Evolutionary conservation across 345 rosid genomes (phyloP).

Genomic region (Mallotus nudiflorus): DNA sequence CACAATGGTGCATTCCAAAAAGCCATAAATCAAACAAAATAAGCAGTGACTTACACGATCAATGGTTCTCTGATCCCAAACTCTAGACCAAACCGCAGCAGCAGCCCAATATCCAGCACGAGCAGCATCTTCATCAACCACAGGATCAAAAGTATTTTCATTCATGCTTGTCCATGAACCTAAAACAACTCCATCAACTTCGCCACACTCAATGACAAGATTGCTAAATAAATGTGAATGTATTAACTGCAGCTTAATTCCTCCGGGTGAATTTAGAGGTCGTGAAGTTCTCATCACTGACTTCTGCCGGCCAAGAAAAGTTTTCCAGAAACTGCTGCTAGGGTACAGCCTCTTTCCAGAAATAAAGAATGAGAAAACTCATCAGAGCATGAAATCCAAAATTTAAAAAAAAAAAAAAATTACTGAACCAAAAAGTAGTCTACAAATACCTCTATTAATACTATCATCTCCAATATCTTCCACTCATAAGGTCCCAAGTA

Average conservation of each 20-base stretch:
- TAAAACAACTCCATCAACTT: conserved; percentile 90
- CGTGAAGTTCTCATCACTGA: conserved; percentile 34
- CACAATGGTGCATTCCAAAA: conserved; percentile 1
- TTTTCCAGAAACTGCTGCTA: conserved; percentile 87
- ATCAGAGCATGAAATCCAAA: conserved; percentile 22
- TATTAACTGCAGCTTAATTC: conserved; percentile 48
- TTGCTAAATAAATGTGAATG: conserved; percentile 43
- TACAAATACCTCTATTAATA: conserved; percentile 77
- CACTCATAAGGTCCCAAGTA: conserved; percentile 74
- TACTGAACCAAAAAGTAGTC: conserved; percentile 12
- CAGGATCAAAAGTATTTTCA: conserved; percentile 50
- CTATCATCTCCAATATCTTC: conserved; percentile 71
- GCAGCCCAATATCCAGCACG: conserved; percentile 90
- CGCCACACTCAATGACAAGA: conserved; percentile 75
- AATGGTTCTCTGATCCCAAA: conserved; percentile 91
- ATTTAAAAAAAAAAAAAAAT: conserved; percentile 18
- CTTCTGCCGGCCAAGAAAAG: conserved; percentile 61
- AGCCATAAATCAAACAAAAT: conserved; percentile 11
- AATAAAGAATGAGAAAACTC: conserved; percentile 28
- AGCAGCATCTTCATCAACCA: conserved; percentile 55
- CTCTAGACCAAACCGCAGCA: conserved; percentile 88
- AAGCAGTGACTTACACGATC: conserved; percentile 68
- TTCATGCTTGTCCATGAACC: conserved; percentile 78
- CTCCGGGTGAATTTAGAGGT: conserved; percentile 42
- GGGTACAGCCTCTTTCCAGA: conserved; percentile 88